Base-by-base conservation (phyloP, 2,329 filamentous ascomycete species). In the Xylaria sp. region DNA sequence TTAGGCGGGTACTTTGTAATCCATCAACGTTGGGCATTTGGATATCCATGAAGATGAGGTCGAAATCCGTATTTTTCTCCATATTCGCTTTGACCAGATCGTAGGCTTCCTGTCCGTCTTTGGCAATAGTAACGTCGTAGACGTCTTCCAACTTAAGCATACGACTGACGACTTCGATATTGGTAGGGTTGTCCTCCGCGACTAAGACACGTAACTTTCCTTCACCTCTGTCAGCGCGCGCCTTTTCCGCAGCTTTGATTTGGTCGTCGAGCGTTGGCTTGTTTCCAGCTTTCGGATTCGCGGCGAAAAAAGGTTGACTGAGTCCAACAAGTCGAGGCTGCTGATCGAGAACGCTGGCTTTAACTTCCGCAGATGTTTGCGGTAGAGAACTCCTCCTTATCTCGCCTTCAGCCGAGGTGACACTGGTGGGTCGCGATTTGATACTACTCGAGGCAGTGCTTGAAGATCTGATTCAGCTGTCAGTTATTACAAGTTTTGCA, bases 1-100 rank as follows among this genome's bases (percentile, higher is more conserved):
- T 97, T 41, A 97, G 83, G 10, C 91, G 88, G 0, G 94, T 97
- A 56, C 92, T 94, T 78, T 97, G 91, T 28, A 98, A 83, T 1
- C 94, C 94, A 76, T 97, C 94, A 15, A 98, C 86, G 71, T 96
- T 97, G 3, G 94, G 94, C 94, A 98, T 98, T 81, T 93, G 93
- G 8, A 97, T 91, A 75, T 98, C 94, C 94, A 97, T 98, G 77
- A 97, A 96, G 71, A 98, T 95, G 31, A 98, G 85, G 74, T 97
- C 93, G 78, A 95, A 97, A 2, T 87, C 87, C 64, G 87, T 85
- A 62, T 90, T 87, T 33, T 86, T 87, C 59, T 90, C 89, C 92
- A 97, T 96, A 71, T 90, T 92, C 18, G 89, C 89, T 78, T 94
- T 94, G 72, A 97, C 94, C 33, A 92, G 85, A 70, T 97, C 94